Evolutionary conservation across 176 grass and related monocot species (phyloP).

Genomic region (Oryza brachyantha): DNA sequence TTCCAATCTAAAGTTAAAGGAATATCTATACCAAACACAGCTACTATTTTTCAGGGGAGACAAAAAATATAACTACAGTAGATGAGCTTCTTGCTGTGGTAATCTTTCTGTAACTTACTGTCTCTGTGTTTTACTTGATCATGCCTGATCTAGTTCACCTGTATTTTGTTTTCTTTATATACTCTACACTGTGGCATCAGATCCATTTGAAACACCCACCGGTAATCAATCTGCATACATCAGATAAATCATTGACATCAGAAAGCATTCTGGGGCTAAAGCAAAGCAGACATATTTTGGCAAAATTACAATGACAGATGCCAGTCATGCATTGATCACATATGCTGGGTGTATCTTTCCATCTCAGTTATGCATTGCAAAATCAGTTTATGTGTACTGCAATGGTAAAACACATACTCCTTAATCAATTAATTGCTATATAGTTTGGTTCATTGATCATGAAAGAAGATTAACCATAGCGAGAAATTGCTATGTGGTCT

Average conservation of each 20-base stretch:
- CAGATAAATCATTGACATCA: background rate
- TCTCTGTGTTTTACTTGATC: background rate
- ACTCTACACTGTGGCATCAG: background rate
- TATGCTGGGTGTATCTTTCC: background rate
- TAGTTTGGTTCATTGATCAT: background rate
- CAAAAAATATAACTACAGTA: background rate
- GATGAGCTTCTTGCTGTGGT: background rate
- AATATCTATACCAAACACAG: slow-evolving; percentile 3
- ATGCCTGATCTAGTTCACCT: background rate
- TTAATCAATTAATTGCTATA: background rate
- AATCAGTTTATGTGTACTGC: background rate
- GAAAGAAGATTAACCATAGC: background rate
- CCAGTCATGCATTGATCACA: too few species aligned
- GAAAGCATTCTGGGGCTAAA: background rate
- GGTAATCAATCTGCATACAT: slow-evolving; percentile 32
- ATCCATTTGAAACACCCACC: background rate
- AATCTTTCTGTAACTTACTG: background rate
- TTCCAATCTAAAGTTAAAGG: slow-evolving; percentile 22
- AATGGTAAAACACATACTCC: background rate
- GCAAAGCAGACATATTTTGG: background rate
- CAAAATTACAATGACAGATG: background rate
- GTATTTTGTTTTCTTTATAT: background rate
- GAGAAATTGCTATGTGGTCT: background rate
- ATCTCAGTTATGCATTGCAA: background rate
- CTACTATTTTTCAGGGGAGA: background rate